A percentile compares a stretch with the other conserved stretches of the same genome.
Conservation (phyloP, 805 yeast genomes). For the Suhomyces sp. region DNA sequence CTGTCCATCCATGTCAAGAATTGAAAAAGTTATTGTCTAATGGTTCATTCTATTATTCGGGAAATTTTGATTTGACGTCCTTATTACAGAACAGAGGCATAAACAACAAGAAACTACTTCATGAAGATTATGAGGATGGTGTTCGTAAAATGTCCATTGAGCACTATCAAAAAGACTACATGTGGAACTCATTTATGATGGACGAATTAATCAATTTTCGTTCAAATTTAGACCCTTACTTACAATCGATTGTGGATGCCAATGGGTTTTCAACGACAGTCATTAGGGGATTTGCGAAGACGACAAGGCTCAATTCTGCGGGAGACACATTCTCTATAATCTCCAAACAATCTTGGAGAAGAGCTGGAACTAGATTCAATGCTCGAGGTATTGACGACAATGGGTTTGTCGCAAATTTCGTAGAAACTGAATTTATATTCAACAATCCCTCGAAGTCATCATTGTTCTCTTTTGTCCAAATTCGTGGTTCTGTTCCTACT, state of each 20-base stretch:
- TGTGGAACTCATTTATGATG: slow-evolving; percentile 97
- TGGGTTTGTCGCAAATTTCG: slow-evolving; percentile 54
- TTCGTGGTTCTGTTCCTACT: slow-evolving; percentile 94
- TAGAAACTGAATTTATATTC: slow-evolving; percentile 71
- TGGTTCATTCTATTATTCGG: slow-evolving; percentile 90
- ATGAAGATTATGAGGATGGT: slow-evolving; percentile 4
- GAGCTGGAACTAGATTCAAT: slow-evolving; percentile 97
- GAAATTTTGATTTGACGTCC: slow-evolving; percentile 91
- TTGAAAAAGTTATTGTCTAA: slow-evolving; percentile 72
- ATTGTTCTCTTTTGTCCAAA: slow-evolving; percentile 75
- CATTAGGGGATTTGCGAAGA: slow-evolving; percentile 92
- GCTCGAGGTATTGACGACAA: slow-evolving; percentile 87
- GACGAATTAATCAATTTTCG: slow-evolving; percentile 74
- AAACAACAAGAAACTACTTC: slow-evolving; percentile 21
- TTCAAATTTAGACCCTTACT: slow-evolving; percentile 59
- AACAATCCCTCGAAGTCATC: slow-evolving; percentile 43
- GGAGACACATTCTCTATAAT: slow-evolving; percentile 66
- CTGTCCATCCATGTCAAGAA: slow-evolving; percentile 76
- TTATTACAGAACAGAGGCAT: slow-evolving; percentile 75
- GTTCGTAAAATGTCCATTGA: slow-evolving; percentile 9
- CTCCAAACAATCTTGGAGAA: slow-evolving; percentile 92
- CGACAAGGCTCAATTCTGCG: slow-evolving; percentile 44
- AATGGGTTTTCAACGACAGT: slow-evolving; percentile 86
- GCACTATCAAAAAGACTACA: slow-evolving; percentile 75
- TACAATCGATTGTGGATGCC: slow-evolving; percentile 61